These are phyloP conservation scores for Aspergillus cejpii DNA, from an alignment of 2,329 filamentous ascomycete genomes.

Conservation along the genomic window DNA sequence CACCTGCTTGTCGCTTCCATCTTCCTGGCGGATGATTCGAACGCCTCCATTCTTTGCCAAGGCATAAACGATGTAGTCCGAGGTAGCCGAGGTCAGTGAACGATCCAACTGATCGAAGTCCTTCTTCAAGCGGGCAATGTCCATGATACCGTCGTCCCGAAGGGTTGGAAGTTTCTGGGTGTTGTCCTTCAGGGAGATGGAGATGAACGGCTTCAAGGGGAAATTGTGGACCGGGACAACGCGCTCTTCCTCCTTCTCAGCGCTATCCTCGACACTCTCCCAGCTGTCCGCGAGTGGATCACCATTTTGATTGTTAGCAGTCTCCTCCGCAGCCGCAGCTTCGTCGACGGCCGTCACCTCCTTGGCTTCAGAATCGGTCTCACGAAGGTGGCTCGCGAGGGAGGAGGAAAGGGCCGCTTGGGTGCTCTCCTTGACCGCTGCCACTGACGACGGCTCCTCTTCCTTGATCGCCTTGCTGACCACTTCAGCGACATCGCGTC, in stretches of 20 bases:
- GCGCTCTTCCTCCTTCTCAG: slow-evolving; percentile 59
- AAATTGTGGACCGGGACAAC: slow-evolving; percentile 86
- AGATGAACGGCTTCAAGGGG: slow-evolving; percentile 92
- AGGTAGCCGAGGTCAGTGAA: slow-evolving; percentile 80
- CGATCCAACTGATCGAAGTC: slow-evolving; percentile 97
- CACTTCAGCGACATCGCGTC: slow-evolving; percentile 58
- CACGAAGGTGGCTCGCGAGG: slow-evolving; percentile 27
- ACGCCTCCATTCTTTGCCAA: slow-evolving; percentile 90
- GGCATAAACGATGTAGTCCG: slow-evolving; percentile 88
- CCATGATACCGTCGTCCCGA: slow-evolving; percentile 74
- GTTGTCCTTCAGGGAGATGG: slow-evolving; percentile 60
- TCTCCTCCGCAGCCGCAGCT: slow-evolving; percentile 45
- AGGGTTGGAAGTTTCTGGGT: slow-evolving; percentile 52
- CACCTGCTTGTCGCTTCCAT: slow-evolving; percentile 83
- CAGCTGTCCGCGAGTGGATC: slow-evolving; percentile 71
- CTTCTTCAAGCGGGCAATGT: slow-evolving; percentile 92
- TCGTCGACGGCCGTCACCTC: slow-evolving; percentile 45
- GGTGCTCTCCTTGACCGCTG: slow-evolving; percentile 30
- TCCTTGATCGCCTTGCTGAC: slow-evolving; percentile 53
- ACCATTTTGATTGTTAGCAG: slow-evolving; percentile 49
- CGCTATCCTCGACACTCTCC: slow-evolving; percentile 71
- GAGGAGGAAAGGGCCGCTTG: slow-evolving; percentile 32
- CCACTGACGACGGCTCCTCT: slow-evolving; percentile 35
- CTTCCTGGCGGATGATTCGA: slow-evolving; percentile 87
- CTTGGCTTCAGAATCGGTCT: slow-evolving; percentile 42